Evolutionary conservation across 2,329 filamentous ascomycete genomes (phyloP), one percentile per base, ranked within the genome.

Genomic region (Hyphodiscus sp.): DNA sequence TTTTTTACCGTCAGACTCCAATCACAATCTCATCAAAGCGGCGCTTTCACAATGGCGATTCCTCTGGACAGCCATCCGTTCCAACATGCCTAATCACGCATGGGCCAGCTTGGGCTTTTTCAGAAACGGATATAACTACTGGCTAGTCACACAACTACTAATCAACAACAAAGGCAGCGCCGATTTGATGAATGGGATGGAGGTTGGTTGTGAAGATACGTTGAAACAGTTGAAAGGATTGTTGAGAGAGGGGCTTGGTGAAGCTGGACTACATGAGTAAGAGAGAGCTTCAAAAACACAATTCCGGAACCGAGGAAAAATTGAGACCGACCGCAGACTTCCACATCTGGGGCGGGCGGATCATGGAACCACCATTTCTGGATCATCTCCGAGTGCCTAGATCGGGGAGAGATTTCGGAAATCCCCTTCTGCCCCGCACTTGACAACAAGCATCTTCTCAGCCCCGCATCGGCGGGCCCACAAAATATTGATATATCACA

Each of bases 41-140:
- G 61, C 58, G 6, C 54, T 63, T 1, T 51, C 54, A 6, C 58
- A 54, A 16, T 63, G 61, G 61, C 57, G 60, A 26, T 45, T 49
- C 2, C 44, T 63, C n/a, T 63, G 61, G 61, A 55, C 50, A 6
- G 51, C 43, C 7, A 57, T 63, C 11, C 55, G 55, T 9, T 45
- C 51, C 2, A 51, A 42, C 13, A 60, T 58, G 11, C 48, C 58
- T 5, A 45, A 15, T 13, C 50, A 55, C 4, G 51, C 45, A 8
- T 62, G 58, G 58, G 52, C 51, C 13, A 55, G 47, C 16, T 42
- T 62, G 9, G 57, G 56, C 5, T 59, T 62, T 45, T 62, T 61
- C 43, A 49, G 55, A 49, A 63, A 62, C 29, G 59, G 51, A 16
- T 62, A 58, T 33, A 59, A 63, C 42, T 63, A 57, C 50, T 63